Base-by-base conservation (phyloP, 2,329 filamentous ascomycete genomes). In the Periconia sp. region DNA sequence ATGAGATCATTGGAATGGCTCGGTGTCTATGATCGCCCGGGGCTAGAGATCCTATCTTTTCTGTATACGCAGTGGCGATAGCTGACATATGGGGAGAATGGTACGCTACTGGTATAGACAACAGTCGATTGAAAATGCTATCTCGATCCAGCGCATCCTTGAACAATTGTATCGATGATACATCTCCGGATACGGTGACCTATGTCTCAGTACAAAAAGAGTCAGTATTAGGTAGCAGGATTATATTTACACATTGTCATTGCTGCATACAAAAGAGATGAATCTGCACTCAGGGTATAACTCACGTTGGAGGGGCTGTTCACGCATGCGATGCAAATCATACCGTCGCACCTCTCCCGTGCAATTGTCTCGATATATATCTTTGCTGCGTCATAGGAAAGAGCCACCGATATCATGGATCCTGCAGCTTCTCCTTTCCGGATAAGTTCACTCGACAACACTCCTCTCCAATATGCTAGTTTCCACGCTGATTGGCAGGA, bases 171-270 rank as follows among this genome's bases (percentile, higher is more conserved):
- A 80, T 68, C 6, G 69, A 72, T 50, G 69, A 64, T 0, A 33
- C 49, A 52, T 78, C 72, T 1, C 78, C 78, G n/a, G 76, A 77
- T 1, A 79, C 44, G 0, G 78, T 81, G n/a, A n/a, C n/a, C n/a
- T n/a, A n/a, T n/a, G n/a, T n/a, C n/a, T n/a, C n/a, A n/a, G n/a
- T n/a, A n/a, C n/a, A n/a, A n/a, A n/a, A n/a, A n/a, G n/a, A n/a
- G n/a, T n/a, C n/a, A n/a, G n/a, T n/a, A n/a, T n/a, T n/a, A n/a
- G n/a, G n/a, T n/a, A n/a, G n/a, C n/a, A n/a, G n/a, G n/a, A n/a
- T n/a, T n/a, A n/a, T n/a, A n/a, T n/a, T n/a, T n/a, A n/a, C n/a
- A n/a, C n/a, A n/a, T n/a, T n/a, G n/a, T n/a, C n/a, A n/a, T n/a
- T n/a, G n/a, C n/a, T n/a, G n/a, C n/a, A n/a, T n/a, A n/a, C n/a